phyloP scores from a whole-genome alignment of 164 flowering plant species.

The Cinnamomum chago region DNA sequence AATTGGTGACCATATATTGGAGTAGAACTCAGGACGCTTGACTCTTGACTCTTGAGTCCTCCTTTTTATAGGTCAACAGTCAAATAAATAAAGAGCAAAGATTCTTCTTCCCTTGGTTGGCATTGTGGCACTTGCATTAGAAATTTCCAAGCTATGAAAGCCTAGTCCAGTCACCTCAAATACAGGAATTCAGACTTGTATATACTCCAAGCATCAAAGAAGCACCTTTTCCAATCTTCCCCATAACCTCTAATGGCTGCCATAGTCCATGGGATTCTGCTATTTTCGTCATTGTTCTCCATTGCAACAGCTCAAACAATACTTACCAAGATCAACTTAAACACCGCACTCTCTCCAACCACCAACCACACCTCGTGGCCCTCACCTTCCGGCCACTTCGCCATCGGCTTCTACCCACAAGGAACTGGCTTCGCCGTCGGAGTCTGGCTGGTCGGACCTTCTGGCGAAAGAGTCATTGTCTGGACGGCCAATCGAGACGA shows the following conservation, averaged over 20 bases:
- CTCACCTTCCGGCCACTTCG: conserved; percentile 22
- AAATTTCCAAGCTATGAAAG: no score
- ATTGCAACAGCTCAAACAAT: conserved; percentile 8
- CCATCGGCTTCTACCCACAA: conserved; percentile 25
- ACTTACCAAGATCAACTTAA: conserved; percentile 5
- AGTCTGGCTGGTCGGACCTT: background rate
- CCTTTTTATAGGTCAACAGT: no score
- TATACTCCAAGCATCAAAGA: no score
- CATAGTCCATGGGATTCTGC: background rate
- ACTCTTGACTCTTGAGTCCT: no score
- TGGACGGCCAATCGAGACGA: conserved; percentile 25
- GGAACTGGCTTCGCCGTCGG: conserved; percentile 10
- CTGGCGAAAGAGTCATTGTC: background rate
- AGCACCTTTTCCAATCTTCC: background rate
- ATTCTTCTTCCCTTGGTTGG: no score
- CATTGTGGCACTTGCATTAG: no score
- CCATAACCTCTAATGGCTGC: conserved; percentile 3
- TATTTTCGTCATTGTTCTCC: background rate
- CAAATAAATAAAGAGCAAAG: no score
- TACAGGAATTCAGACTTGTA: no score
- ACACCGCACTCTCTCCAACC: conserved; percentile 15
- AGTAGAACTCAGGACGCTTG: no score
- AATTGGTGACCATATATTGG: no score
- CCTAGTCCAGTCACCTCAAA: no score
- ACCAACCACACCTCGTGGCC: conserved; percentile 8